Base-by-base conservation (phyloP, 1,139 yeast genomes). In the Pichia sp. region DNA sequence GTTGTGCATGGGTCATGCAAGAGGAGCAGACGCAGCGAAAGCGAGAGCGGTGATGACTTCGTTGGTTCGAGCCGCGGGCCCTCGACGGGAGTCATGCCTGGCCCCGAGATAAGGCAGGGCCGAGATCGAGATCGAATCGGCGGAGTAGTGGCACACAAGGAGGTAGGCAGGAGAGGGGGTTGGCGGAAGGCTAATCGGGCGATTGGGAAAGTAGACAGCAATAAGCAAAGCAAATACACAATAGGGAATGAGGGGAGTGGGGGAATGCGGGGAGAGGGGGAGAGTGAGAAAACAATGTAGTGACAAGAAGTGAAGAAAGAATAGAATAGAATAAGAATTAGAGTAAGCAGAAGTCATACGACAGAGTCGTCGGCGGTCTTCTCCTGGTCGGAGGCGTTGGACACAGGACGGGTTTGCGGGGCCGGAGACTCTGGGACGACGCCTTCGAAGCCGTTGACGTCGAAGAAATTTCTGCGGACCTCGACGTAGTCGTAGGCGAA, bases 401-500 rank as follows among this genome's bases (percentile, higher is more conserved):
- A 31, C 34, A 31, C 34, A 12, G 34, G 34, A 31, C 34, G 34
- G 12, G 34, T 31, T 5, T 17, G 27, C 7, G 16, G 49, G 42
- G n/a, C n/a, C 16, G n/a, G 20, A 29, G 31, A 6, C 10, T n/a
- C 36, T 12, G 46, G 51, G n/a, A 45, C 36, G 44, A 45, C 36
- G 44, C 41, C 79, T 30, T 54, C 60, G 33, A 63, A 64, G 4
- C 63, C 64, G 47, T 63, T 88, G 40, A 63, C 60, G 63, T 90
- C 88, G 66, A 87, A 79, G 73, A 87, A 92, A 72, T 92, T 96
- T 70, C 98, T 83, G 72, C 98, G 82, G 24, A 92, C 96, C 75
- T 93, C 99, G 57, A 93, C 97, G 68, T 91, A 93, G 73, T 93
- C 98, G 70, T 92, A 93, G 27, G 99, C 99, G 73, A 93, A 93